A percentile compares a stretch with the other conserved stretches of the same genome.
These are phyloP conservation scores for Colletotrichum tamarilloi DNA, from an alignment of 2,329 filamentous ascomycete genomes.

Conservation along the genomic window DNA sequence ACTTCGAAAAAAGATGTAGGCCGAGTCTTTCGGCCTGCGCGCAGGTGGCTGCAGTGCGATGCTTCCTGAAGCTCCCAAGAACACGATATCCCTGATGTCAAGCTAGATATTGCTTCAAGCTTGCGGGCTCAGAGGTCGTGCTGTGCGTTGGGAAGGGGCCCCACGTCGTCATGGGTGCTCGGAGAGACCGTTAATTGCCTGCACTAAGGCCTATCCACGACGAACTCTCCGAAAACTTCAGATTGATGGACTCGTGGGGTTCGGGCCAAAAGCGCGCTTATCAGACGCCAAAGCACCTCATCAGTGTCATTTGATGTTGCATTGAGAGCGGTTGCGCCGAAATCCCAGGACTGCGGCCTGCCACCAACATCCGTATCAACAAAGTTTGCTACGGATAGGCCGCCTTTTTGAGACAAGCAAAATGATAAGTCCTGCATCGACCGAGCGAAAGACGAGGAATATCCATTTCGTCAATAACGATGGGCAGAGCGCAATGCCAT, in stretches of 20 bases:
- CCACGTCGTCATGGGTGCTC: conserved; percentile 18
- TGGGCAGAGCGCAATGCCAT: not conserved
- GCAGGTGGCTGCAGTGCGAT: not conserved
- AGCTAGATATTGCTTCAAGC: not conserved
- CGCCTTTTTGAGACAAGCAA: not conserved
- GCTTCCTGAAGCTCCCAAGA: not conserved
- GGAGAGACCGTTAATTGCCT: conserved; percentile 16
- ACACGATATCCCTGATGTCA: not conserved
- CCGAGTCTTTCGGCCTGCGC: not conserved
- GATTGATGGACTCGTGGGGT: conserved; percentile 10
- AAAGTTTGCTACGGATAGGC: not conserved
- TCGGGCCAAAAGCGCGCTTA: not conserved
- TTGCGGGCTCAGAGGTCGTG: not conserved
- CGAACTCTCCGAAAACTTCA: not conserved
- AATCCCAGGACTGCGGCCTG: not conserved
- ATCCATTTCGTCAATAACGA: not conserved
- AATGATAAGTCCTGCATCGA: not conserved
- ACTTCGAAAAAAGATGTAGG: not conserved
- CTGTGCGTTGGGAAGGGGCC: conserved; percentile 28
- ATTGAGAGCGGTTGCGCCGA: conserved; percentile 18
- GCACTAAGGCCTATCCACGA: not conserved
- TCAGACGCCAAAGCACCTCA: not conserved
- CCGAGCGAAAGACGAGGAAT: not conserved
- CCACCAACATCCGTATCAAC: not conserved
- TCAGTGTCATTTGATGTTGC: conserved; percentile 11